Base-by-base conservation (phyloP, 352 stramenopile genomes). In the Phytopythium ostracodes region DNA sequence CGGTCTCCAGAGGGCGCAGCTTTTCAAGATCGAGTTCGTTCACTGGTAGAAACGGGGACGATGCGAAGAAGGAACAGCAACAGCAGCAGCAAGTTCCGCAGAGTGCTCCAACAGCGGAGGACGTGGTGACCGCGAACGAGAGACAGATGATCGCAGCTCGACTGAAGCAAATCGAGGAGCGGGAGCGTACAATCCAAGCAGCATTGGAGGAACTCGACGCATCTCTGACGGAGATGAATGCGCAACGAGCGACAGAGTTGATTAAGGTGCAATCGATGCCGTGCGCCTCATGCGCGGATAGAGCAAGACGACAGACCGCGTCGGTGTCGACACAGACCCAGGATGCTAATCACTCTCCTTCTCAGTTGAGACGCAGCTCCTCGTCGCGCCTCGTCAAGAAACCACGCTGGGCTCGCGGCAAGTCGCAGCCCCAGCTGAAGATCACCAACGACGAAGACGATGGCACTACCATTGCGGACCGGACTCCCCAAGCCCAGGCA, bases 121-220 rank as follows among this genome's bases (percentile, higher is more conserved):
- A n/a, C n/a, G 4, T n/a, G 8, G 43, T 50, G 43, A 12, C 43
- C 43, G 43, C 20, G 8, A 17, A 20, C 4, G 43, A 50, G 43
- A 18, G 43, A 14, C 8, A 50, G 43, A 50, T 50, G 7, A n/a
- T 66, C 7, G 18, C 64, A 18, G 64, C 62, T 5, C 59, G 67
- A 0, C 27, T 74, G n/a, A 38, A 55, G 3, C 57, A 62, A 24
- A 27, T 66, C 27, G 68, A 75, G 43, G 68, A 75, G 43, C 56
- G 64, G 0, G 68, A 75, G n/a, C 4, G 63, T 9, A 10, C 24
- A 2, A 69, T 75, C 52, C 40, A 71, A 14, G 46, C 54, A 53
- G 64, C 50, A 2, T 53, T 75, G 36, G 44, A 62, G 25, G 57
- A 71, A 1, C 51, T 75, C 7, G 60, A 74, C 22, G 36, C 43